Evolutionary conservation across 2,329 filamentous ascomycete species (phyloP), one percentile per base, ranked within the genome.

Genomic region (Aschersonia sp.): DNA sequence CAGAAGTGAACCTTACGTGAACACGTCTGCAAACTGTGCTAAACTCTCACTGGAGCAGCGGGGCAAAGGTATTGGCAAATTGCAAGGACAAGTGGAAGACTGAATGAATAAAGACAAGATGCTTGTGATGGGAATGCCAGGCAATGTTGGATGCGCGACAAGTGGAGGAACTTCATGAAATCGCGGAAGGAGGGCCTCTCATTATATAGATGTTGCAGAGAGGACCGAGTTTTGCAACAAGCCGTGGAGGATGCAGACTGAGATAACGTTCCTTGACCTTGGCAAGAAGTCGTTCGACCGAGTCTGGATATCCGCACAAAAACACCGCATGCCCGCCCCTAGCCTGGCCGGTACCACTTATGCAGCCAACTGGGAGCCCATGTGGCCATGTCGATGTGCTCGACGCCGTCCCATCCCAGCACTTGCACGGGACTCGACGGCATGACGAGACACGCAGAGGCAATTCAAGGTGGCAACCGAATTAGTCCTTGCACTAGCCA

Each of bases 381-480:
- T 45, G 43, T 35, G 44, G 46, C 41, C 46, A 39, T 43, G 41
- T 39, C 46, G 41, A 44, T 33, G n/a, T 14, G 11, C 14, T 11
- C 9, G 10, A 22, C 2, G 9, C 40, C 10, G 6, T 22, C n/a
- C 14, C 40, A 37, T 45, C 47, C 42, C 22, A 40, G 43, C 39
- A 45, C 46, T 49, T 47, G 45, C 49, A 51, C 49, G 47, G 45
- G 49, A 47, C 43, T 43, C 45, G 49, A 45, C 35, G 33, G 47
- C 46, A 49, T 50, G 46, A 50, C 49, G 39, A 22, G 42, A 37
- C 4, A 30, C 9, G 30, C 35, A 6, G 39, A 32, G 30, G 30
- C n/a, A 37, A 6, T 33, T 6, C 14, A 7, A 32, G 9, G 42
- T 39, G 7, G 6, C 46, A 46, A 30, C 14, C 30, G 41, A 35